These are phyloP conservation scores for Gymnopilus junonius DNA, from an alignment of 768 basidiomycete species.

Conservation along the genomic window DNA sequence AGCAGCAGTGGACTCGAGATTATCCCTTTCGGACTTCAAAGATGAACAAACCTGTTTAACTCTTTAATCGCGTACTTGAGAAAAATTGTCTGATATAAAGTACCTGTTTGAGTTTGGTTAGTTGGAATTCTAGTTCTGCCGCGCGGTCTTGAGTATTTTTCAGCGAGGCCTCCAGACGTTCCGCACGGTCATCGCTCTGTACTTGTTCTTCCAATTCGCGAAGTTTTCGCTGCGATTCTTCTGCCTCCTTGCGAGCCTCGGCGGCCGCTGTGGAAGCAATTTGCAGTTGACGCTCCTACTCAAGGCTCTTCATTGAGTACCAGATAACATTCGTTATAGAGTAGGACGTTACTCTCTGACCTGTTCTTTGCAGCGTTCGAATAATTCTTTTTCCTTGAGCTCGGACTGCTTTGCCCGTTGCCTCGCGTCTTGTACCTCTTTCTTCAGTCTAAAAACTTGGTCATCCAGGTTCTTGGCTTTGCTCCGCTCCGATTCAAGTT, in stretches of 20 bases:
- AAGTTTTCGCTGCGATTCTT: constrained; percentile 58
- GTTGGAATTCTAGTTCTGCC: constrained; percentile 82
- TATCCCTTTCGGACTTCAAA: constrained; percentile 66
- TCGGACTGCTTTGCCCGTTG: constrained; percentile 46
- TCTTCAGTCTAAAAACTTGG: constrained; percentile 47
- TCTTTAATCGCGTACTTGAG: neutral
- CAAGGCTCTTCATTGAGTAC: constrained; percentile 21
- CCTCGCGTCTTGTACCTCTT: constrained; percentile 39
- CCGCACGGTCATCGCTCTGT: constrained; percentile 81
- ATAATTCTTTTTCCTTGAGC: constrained; percentile 56
- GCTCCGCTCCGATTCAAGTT: constrained; percentile 46
- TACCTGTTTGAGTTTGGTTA: constrained; percentile 81
- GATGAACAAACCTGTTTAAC: constrained; percentile 54
- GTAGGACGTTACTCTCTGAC: constrained; percentile 32
- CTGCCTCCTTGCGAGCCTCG: constrained; percentile 57
- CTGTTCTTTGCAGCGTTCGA: constrained; percentile 58
- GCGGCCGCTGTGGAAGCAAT: constrained; percentile 55
- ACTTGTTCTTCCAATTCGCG: constrained; percentile 83
- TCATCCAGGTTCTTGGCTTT: constrained; percentile 44
- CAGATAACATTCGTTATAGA: neutral
- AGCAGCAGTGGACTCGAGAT: constrained; percentile 51
- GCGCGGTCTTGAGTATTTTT: constrained; percentile 82
- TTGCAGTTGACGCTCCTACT: constrained; percentile 78
- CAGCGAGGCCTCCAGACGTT: constrained; percentile 70
- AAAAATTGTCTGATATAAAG: neutral